Evolutionary conservation across 805 yeast species (phyloP), one percentile per base, ranked within the genome.

Genomic region (Torulaspora gathmanii): DNA sequence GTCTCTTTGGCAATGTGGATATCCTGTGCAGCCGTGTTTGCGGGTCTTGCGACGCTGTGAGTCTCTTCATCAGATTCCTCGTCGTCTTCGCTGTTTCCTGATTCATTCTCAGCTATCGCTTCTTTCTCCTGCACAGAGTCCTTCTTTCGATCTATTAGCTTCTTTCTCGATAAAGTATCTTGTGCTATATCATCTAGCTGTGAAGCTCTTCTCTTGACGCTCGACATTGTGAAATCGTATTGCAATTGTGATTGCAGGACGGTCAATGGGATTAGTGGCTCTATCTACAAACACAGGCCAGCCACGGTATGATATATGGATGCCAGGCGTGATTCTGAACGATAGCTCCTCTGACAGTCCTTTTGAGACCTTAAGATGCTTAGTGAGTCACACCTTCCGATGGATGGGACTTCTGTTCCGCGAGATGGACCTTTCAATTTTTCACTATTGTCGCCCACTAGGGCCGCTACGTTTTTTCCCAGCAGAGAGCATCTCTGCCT

Each of bases 1-100:
- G 97, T 86, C 64, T 90, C 97, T 56, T 95, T 77, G 0, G 96
- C 96, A 2, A 85, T 76, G 57, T 91, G 96, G 37, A 91, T 80
- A 47, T 93, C 96, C 55, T 87, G 90, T 0, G 93, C 81, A 16
- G 60, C 55, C 16, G 62, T 58, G 16, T 36, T 39, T 2, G 44
- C 39, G 23, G 44, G 37, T 17, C 30, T 33, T 9, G 29, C 23
- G n/a, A 11, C 30, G 13, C 37, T 40, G 16, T 42, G 33, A 11
- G 40, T 19, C 20, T 40, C 46, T n/a, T 48, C 42, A 3, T 20
- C 17, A 15, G 42, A 41, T 25, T 54, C 45, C 13, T 46, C 45
- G 11, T 46, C 54, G 16, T 41, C 50, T 1, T 47, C 54, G 19
- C 50, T 57, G 7, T 45, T 47, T 22, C 45, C 54, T 25, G 54